Conservation (phyloP, 805 yeast species). For the Ogataea saltuana region DNA sequence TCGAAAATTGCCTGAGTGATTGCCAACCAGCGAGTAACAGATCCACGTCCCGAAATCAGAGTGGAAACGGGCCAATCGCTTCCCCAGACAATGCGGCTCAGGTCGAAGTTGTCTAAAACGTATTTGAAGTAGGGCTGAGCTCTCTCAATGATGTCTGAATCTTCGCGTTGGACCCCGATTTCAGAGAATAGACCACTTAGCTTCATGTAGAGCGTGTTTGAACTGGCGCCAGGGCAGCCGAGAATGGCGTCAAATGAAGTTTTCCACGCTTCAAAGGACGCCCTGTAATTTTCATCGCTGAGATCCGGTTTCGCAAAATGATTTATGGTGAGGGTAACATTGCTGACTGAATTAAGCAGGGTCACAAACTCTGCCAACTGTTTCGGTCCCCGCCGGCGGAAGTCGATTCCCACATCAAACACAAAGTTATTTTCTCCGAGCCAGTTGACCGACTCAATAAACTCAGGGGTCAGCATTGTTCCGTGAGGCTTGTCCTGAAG, state of each 20-base stretch:
- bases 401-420: slow-evolving; percentile 47
- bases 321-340: slow-evolving; percentile 39
- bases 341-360: slow-evolving; percentile 31
- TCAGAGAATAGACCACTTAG: slow-evolving; percentile 19
- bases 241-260: slow-evolving; percentile 25
- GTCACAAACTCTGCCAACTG: slow-evolving; percentile 41
- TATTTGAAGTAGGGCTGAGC: slow-evolving; percentile 38
- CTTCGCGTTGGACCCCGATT: slow-evolving; percentile 3
- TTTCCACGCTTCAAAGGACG: slow-evolving; percentile 26
- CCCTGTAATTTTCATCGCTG: slow-evolving; percentile 3
- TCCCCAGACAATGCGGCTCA: slow-evolving; percentile 6
- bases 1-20: slow-evolving; percentile 8
- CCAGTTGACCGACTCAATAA: slow-evolving; percentile 39
- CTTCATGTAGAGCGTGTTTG: slow-evolving; percentile 13
- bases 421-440: slow-evolving; percentile 31
- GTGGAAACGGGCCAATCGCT: slow-evolving; percentile 16
- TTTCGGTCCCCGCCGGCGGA: slow-evolving; percentile 38
- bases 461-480: slow-evolving; percentile 32
- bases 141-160: slow-evolving; percentile 15
- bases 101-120: slow-evolving; percentile 49
- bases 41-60: slow-evolving; percentile 7
- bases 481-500: slow-evolving; percentile 44
- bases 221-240: neutral
- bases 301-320: slow-evolving; percentile 46
- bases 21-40: slow-evolving; percentile 5